Percentiles rank a stretch among this genome's conserved stretches.
These are phyloP conservation scores for Litsea cubeba DNA, from an alignment of 164 flowering plant genomes.

Conservation along the genomic window DNA sequence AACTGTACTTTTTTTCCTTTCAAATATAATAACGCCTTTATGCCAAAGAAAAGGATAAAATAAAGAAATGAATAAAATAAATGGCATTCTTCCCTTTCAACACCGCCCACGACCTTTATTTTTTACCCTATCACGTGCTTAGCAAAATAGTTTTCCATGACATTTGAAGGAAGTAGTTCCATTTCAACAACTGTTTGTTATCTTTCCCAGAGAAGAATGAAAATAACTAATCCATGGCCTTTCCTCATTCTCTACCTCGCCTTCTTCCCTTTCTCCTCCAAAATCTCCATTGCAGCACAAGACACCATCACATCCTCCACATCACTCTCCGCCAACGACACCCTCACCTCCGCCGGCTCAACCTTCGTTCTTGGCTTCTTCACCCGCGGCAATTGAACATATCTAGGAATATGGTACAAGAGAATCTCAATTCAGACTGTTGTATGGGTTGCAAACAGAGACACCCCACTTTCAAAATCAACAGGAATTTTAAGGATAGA, in stretches of 20 bases:
- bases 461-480: slow-evolving; percentile 32
- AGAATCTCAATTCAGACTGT: background rate
- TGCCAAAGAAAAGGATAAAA: too few species aligned
- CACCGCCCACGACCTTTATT: too few species aligned
- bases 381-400: slow-evolving; percentile 4
- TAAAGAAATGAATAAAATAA: too few species aligned
- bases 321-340: slow-evolving; percentile 11
- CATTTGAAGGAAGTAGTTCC: too few species aligned
- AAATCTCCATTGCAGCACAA: background rate
- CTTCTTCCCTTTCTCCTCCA: background rate
- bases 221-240: background rate
- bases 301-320: slow-evolving; percentile 7
- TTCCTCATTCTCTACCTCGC: background rate
- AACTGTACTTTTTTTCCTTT: too few species aligned
- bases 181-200: background rate
- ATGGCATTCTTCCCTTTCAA: too few species aligned
- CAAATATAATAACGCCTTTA: too few species aligned
- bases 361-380: slow-evolving; percentile 11
- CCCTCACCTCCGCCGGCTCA: background rate
- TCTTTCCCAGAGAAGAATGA: background rate
- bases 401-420: slow-evolving; percentile 16
- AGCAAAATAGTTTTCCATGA: too few species aligned
- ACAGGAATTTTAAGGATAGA: slow-evolving; percentile 20
- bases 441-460: slow-evolving; percentile 66
- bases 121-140: too few species aligned